Evolutionary conservation across 257 asterid genomes (phyloP).

Genomic region (Salvia splendens): DNA sequence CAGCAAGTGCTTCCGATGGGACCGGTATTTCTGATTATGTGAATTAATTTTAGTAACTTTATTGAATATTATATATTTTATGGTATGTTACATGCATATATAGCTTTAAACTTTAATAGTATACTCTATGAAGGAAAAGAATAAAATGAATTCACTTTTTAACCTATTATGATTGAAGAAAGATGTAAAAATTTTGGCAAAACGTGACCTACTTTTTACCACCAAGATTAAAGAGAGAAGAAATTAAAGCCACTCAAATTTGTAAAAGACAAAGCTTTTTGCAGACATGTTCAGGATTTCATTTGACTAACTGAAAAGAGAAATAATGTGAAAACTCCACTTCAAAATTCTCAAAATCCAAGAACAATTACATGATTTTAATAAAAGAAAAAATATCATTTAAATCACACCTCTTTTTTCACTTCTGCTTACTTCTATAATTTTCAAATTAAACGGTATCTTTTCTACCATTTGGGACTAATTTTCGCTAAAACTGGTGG

Average conservation of each 20-base stretch:
- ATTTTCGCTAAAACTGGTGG: no score
- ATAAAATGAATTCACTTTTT: conserved; percentile 24
- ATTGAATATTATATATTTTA: background rate
- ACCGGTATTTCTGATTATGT: conserved; percentile 70
- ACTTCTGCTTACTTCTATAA: no score
- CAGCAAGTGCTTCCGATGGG: conserved; percentile 79
- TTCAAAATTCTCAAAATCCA: background rate
- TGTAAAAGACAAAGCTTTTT: conserved; percentile 9
- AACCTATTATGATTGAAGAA: conserved; percentile 21
- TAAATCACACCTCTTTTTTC: no score
- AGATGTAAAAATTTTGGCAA: conserved; percentile 5
- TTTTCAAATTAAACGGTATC: no score
- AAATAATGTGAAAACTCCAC: background rate
- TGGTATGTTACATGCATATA: no score
- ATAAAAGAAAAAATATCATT: no score
- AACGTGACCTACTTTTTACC: background rate
- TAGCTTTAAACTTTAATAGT: no score
- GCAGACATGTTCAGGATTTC: conserved; percentile 22
- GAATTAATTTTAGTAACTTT: no score
- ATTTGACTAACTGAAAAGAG: conserved; percentile 7
- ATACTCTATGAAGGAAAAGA: conserved; percentile 15
- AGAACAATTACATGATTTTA: background rate
- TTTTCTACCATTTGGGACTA: no score
- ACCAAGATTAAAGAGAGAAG: no score
- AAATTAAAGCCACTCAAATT: background rate